A percentile compares a stretch with the other conserved stretches of the same genome.
Evolutionary conservation across 2,329 filamentous ascomycete species (phyloP).

Genomic region (Claviceps cyperi): DNA sequence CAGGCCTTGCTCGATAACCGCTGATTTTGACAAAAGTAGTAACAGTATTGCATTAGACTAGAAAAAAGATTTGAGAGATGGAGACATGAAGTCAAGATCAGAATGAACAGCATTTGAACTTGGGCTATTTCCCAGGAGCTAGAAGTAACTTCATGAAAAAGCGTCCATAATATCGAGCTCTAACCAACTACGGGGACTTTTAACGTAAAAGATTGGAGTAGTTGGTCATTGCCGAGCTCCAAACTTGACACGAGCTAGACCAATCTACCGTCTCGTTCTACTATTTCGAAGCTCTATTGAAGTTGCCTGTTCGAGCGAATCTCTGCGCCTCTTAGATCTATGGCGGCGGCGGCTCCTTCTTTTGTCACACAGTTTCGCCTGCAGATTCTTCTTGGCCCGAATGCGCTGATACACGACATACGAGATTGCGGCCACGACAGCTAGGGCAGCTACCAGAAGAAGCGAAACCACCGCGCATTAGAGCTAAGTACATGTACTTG

Average conservation of each 20-base stretch:
- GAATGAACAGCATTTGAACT: no score
- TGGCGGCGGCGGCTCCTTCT: background rate
- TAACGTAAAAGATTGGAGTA: no score
- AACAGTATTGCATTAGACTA: no score
- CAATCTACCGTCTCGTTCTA: background rate
- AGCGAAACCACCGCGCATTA: background rate
- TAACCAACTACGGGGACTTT: no score
- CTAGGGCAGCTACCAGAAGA: conserved; percentile 1
- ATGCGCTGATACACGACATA: conserved; percentile 1
- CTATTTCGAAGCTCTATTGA: background rate
- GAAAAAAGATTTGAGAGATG: no score
- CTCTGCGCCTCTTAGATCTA: background rate
- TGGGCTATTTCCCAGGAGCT: no score
- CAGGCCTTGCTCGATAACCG: no score
- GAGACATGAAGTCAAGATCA: no score
- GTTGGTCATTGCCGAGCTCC: background rate
- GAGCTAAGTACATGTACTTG: background rate
- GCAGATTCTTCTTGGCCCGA: background rate
- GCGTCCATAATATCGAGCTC: no score
- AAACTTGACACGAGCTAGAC: background rate
- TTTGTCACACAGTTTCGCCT: background rate
- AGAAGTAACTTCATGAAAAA: no score
- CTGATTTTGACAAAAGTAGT: no score
- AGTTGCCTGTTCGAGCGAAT: background rate
- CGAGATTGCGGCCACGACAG: background rate